A percentile compares a stretch with the other conserved stretches of the same genome.
Evolutionary conservation across 2,329 filamentous ascomycete genomes (phyloP).

Genomic region (Seiridium unicorne): DNA sequence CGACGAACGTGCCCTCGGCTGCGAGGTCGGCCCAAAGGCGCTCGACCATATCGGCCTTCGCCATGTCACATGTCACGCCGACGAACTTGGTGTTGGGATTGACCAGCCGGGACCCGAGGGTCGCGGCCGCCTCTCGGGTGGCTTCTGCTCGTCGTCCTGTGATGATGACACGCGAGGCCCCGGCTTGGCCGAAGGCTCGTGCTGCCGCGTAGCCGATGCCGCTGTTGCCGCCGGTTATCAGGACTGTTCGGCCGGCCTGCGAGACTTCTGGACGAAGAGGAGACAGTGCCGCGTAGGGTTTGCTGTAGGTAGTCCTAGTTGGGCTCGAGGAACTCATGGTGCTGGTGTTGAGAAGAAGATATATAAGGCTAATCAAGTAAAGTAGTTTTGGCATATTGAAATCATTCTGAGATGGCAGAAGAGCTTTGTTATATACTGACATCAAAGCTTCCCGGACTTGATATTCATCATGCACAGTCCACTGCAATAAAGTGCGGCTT

Average conservation of each 20-base stretch:
- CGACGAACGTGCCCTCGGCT: constrained; percentile 21
- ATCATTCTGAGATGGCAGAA: neutral
- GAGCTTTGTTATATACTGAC: too few relatives aligned
- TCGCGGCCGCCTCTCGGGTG: constrained; percentile 26
- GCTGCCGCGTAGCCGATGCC: constrained; percentile 67
- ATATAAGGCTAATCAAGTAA: too few relatives aligned
- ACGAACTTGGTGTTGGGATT: constrained; percentile 14
- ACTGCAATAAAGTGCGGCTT: too few relatives aligned
- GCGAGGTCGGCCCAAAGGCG: constrained; percentile 28
- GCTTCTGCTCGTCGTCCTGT: constrained; percentile 31
- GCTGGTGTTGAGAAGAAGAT: neutral
- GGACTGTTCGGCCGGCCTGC: constrained; percentile 48
- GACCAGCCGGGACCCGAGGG: constrained; percentile 11
- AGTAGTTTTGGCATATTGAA: neutral
- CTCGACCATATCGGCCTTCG: constrained; percentile 18
- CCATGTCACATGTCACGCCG: constrained; percentile 21
- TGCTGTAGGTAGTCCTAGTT: constrained; percentile 30
- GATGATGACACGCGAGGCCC: constrained; percentile 35
- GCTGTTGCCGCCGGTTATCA: constrained; percentile 66
- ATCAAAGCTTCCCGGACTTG: too few relatives aligned
- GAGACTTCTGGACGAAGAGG: constrained; percentile 34
- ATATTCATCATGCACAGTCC: too few relatives aligned
- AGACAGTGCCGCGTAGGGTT: constrained; percentile 35
- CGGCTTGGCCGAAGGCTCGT: constrained; percentile 47
- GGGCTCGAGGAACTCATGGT: constrained; percentile 6